Base-by-base conservation (phyloP, 768 basidiomycete species). In the Hebeloma cylindrosporum region DNA sequence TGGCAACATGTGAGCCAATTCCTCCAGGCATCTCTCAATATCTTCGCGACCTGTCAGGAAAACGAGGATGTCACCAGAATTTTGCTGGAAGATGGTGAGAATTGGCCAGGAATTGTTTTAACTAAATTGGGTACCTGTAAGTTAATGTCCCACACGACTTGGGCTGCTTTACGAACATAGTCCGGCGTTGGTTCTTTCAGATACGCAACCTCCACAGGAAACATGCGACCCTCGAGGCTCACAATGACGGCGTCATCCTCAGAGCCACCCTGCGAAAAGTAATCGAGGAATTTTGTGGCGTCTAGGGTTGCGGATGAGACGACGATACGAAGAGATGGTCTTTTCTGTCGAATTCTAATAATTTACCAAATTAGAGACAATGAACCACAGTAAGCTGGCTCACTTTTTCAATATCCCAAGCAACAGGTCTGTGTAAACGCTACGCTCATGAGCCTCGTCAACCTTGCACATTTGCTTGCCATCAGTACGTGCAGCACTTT, bases 261-360 rank as follows among this genome's bases (percentile, higher is more conserved):
- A n/a, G 74, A 71, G 13, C 71, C 74, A 14, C 76, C 76, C 1
- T 79, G 70, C 23, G 83, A 82, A 65, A 99, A 99, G 64, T 93
- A 98, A 40, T 94, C 85, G 28, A 85, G 67, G 60, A 99, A 94
- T 6, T 85, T 81, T 23, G 80, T 77, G 16, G 95, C 95, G 60
- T 99, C 96, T 18, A 99, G 82, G 0, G 96, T 99, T 2, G 96
- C 96, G 3, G 93, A 96, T 8, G 96, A 98, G 23, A 98, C 84
- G 28, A 99, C 85, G 25, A 99, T 71, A 18, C 96, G 79, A 34
- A 99, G 79, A 1, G 88, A 83, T 8, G 93, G 89, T 17, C 96
- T 79, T 61, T 96, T 95, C 46, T 85, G 81, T 25, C 92, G 83
- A 44, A 99, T 95, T 62, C 94, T 98, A 31, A 33, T 26, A 7